Evolutionary conservation across 805 yeast genomes (phyloP).

Genomic region (Torulaspora gathmanii): DNA sequence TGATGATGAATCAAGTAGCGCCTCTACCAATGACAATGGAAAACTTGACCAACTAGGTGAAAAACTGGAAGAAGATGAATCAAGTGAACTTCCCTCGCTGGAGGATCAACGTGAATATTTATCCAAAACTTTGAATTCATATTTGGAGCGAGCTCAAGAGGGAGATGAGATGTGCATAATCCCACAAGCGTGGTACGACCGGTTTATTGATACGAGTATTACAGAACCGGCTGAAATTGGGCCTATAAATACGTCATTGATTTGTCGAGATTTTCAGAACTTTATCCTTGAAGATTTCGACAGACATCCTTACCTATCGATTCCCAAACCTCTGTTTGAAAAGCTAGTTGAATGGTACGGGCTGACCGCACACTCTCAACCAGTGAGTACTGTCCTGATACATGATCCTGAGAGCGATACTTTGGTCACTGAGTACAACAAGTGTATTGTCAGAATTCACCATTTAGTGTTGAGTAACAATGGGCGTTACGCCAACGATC

Average conservation of each 20-base stretch:
- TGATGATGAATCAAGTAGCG: background rate
- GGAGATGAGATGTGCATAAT: conserved; percentile 49
- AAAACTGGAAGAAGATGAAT: background rate
- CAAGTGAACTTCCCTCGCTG: conserved; percentile 6
- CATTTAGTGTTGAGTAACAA: conserved; percentile 25
- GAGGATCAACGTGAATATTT: conserved; percentile 23
- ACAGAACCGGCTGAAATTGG: conserved; percentile 38
- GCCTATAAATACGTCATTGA: conserved; percentile 42
- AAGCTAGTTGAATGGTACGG: conserved; percentile 54
- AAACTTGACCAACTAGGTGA: background rate
- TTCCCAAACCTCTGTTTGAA: conserved; percentile 45
- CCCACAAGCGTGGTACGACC: conserved; percentile 43
- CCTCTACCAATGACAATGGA: background rate
- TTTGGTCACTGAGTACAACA: conserved; percentile 36
- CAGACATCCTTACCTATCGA: conserved; percentile 31
- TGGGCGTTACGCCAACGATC: conserved; percentile 14
- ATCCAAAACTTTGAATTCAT: conserved; percentile 12
- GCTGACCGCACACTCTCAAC: conserved; percentile 36
- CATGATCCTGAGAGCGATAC: conserved; percentile 26
- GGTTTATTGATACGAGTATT: conserved; percentile 37
- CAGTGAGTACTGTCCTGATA: conserved; percentile 38
- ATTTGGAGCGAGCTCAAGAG: conserved; percentile 31
- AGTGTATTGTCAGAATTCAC: conserved; percentile 37
- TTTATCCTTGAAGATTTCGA: conserved; percentile 36
- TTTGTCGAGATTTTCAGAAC: conserved; percentile 45